Percentiles rank a stretch among this genome's conserved stretches.
These are phyloP conservation scores for Eucalyptus curtisii DNA, from an alignment of 345 rosid species.

Conservation along the genomic window DNA sequence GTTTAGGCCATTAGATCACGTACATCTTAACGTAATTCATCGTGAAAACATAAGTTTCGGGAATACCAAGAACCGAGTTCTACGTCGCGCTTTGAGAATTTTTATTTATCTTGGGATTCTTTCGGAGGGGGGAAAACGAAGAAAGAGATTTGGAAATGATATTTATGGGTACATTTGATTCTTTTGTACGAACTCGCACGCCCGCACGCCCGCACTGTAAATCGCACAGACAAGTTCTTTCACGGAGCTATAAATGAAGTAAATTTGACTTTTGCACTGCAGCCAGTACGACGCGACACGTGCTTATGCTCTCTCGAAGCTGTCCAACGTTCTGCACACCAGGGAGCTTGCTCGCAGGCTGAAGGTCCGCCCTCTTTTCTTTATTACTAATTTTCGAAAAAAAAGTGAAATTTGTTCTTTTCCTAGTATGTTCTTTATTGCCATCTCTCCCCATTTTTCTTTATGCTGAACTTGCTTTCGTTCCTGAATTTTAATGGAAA, in stretches of 20 bases:
- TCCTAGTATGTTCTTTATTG: not conserved
- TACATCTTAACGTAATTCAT: not conserved
- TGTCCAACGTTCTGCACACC: conserved; percentile 93
- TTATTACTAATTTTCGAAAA: not conserved
- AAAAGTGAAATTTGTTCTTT: conserved; percentile 19
- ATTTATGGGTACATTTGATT: not conserved
- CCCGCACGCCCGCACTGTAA: not conserved
- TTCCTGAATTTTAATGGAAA: not conserved
- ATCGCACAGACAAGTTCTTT: not conserved
- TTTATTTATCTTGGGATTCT: not conserved
- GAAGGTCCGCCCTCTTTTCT: conserved; percentile 23
- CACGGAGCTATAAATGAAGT: not conserved
- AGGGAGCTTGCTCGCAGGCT: conserved; percentile 77
- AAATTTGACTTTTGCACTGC: not conserved
- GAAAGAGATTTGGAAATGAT: not conserved
- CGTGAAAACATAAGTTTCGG: not conserved
- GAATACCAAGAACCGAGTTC: not conserved
- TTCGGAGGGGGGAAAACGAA: not conserved
- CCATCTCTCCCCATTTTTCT: not conserved
- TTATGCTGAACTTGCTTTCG: not conserved
- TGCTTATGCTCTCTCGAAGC: conserved; percentile 99
- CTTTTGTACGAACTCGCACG: not conserved
- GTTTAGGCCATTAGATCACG: not conserved
- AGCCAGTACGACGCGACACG: conserved; percentile 90
- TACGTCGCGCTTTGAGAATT: not conserved